phyloP scores from a whole-genome alignment of 1,284 basidiomycete genomes.

The Ganoderma lucidum region DNA sequence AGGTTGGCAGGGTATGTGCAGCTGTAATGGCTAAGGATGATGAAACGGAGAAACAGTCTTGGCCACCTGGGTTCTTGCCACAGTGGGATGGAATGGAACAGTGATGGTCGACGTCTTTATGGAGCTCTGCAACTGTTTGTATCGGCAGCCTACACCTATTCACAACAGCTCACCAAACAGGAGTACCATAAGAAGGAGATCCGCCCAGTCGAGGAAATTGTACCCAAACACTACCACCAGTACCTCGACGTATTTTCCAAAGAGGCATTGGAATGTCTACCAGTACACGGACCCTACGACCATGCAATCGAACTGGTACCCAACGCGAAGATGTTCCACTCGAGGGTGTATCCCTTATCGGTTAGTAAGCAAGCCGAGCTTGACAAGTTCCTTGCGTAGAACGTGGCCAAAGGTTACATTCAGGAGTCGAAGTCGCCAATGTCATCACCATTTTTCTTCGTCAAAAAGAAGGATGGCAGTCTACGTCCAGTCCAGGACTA shows the following conservation, averaged over 20 bases:
- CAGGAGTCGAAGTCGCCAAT: conserved; percentile 37
- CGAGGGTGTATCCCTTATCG: conserved; percentile 16
- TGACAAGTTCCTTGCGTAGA: conserved; percentile 41
- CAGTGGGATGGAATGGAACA: background rate
- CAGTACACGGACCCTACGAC: conserved; percentile 9
- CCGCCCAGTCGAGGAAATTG: no score
- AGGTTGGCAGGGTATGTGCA: no score
- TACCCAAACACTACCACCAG: no score
- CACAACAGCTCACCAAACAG: no score
- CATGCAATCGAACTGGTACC: conserved; percentile 18
- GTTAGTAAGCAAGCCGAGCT: conserved; percentile 9
- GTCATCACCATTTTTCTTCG: conserved; percentile 46
- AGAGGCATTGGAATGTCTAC: background rate
- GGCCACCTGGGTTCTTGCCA: background rate
- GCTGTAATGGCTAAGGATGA: no score
- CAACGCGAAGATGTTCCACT: conserved; percentile 7
- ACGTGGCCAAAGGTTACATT: conserved; percentile 37
- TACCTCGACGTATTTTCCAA: no score
- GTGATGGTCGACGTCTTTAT: background rate
- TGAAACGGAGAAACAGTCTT: no score
- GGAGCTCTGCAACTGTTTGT: conserved; percentile 2
- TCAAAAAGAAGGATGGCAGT: conserved; percentile 49
- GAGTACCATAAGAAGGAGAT: no score
- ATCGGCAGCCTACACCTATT: background rate
- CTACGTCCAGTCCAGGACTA: conserved; percentile 44